A percentile compares a stretch with the other conserved stretches of the same genome.
Evolutionary conservation across 73 alveolate species (phyloP).

Genomic region (Stentor coeruleus): DNA sequence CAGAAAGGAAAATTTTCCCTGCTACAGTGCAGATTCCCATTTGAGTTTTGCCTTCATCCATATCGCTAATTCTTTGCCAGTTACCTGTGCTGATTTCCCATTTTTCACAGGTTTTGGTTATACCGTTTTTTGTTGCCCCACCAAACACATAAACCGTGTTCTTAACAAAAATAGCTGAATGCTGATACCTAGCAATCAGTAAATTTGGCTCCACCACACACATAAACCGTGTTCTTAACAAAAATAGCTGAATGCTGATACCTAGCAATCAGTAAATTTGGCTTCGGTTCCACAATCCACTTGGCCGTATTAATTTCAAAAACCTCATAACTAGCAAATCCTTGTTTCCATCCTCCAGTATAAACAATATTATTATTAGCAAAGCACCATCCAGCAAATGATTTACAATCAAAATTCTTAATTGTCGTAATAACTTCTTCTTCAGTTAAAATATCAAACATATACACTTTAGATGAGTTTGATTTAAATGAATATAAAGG

Average conservation of each 20-base stretch:
- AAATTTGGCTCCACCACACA: neutral
- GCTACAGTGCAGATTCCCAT: neutral
- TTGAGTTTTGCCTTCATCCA: neutral
- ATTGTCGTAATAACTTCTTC: neutral
- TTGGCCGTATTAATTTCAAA: neutral
- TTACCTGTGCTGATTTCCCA: neutral
- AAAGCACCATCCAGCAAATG: neutral
- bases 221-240: neutral
- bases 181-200: neutral
- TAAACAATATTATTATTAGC: neutral
- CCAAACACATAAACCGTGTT: neutral
- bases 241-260: slow-evolving; percentile 4
- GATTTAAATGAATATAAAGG: slow-evolving; percentile 7
- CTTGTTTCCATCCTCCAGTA: slow-evolving; percentile 22
- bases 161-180: neutral
- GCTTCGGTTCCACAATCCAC: neutral
- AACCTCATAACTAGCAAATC: neutral
- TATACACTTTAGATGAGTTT: neutral
- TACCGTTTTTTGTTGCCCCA: neutral
- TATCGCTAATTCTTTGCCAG: neutral
- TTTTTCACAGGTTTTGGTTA: slow-evolving; percentile 1
- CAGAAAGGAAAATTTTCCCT: neutral
- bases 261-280: neutral
- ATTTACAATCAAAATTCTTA: neutral
- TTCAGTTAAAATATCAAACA: neutral